These are phyloP conservation scores for Phaeoacremonium minimum DNA, from an alignment of 2,329 filamentous ascomycete genomes.

Conservation along the genomic window DNA sequence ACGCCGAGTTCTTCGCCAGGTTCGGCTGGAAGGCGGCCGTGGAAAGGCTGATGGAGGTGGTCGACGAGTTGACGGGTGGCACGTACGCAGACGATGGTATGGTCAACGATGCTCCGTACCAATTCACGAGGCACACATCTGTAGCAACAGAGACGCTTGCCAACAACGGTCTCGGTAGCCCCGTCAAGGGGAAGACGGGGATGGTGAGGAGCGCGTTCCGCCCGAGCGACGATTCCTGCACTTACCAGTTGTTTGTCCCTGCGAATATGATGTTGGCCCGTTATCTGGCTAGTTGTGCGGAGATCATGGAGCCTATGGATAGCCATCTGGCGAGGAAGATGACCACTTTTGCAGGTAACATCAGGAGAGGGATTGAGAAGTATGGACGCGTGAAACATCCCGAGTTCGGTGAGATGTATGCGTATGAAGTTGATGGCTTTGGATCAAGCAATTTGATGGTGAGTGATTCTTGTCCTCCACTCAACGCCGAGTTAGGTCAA, in stretches of 20 bases:
- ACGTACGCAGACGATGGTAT: slow-evolving; percentile 59
- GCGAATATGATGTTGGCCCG: slow-evolving; percentile 68
- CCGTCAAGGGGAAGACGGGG: slow-evolving; percentile 63
- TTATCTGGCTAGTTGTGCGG: slow-evolving; percentile 40
- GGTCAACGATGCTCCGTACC: slow-evolving; percentile 56
- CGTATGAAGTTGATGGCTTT: slow-evolving; percentile 61
- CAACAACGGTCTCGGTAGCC: slow-evolving; percentile 66
- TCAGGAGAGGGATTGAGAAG: slow-evolving; percentile 61
- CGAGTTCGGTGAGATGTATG: slow-evolving; percentile 58
- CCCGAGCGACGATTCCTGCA: slow-evolving; percentile 75
- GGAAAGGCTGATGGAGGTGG: slow-evolving; percentile 57
- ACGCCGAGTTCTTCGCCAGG: slow-evolving; percentile 63
- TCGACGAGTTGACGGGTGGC: slow-evolving; percentile 58
- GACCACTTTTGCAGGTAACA: slow-evolving; percentile 49
- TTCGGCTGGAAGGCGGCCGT: slow-evolving; percentile 62
- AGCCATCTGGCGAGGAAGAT: slow-evolving; percentile 43
- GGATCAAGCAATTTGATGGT: slow-evolving; percentile 11
- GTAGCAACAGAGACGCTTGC: slow-evolving; percentile 68
- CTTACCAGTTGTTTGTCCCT: slow-evolving; percentile 73
- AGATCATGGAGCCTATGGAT: slow-evolving; percentile 22
- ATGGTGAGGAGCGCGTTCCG: slow-evolving; percentile 74
- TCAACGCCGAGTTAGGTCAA: too few species aligned
- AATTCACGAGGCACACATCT: slow-evolving; percentile 63
- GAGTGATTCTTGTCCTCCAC: background rate
- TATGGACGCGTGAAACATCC: slow-evolving; percentile 62